Conservation (phyloP, 1,139 yeast genomes). For the Pichia sp. region DNA sequence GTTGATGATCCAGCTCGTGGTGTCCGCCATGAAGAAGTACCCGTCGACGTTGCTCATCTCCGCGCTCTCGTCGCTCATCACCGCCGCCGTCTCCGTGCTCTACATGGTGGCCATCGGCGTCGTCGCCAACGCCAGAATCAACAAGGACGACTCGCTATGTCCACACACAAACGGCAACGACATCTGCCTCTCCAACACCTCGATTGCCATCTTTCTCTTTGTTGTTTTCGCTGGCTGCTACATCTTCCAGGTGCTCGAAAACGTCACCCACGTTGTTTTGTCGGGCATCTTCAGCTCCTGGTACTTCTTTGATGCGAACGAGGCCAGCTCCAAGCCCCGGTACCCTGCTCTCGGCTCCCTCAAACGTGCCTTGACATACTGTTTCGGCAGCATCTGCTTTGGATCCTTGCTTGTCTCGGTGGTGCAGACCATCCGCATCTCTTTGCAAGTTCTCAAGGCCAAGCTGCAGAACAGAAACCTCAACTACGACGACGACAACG, state of each 20-base stretch:
- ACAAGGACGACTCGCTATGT: constrained; percentile 37
- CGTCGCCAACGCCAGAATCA: constrained; percentile 63
- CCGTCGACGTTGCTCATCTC: constrained; percentile 71
- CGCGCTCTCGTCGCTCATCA: constrained; percentile 57
- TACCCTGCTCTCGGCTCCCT: constrained; percentile 82
- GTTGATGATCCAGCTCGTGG: constrained; percentile 63
- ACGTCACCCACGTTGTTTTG: constrained; percentile 75
- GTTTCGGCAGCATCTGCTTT: constrained; percentile 88
- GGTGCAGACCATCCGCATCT: constrained; percentile 41
- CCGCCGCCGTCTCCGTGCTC: constrained; percentile 62
- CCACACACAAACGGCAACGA: constrained; percentile 49
- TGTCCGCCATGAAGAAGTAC: constrained; percentile 70
- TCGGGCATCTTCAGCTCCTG: constrained; percentile 88
- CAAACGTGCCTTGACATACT: constrained; percentile 76
- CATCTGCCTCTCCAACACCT: constrained; percentile 51
- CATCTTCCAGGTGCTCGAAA: constrained; percentile 78
- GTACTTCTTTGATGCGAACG: constrained; percentile 61
- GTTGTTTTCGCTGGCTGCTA: constrained; percentile 85
- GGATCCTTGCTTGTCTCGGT: constrained; percentile 82
- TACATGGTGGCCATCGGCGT: constrained; percentile 69
- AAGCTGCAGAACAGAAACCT: constrained; percentile 16
- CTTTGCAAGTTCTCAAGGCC: constrained; percentile 22
- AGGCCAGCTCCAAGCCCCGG: constrained; percentile 43
- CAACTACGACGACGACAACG: constrained; percentile 9
- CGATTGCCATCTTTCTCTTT: constrained; percentile 63